Percentiles rank a stretch among this genome's conserved stretches.
phyloP scores from a whole-genome alignment of 2,329 filamentous ascomycete genomes.

The Pestalotiopsis sp. region DNA sequence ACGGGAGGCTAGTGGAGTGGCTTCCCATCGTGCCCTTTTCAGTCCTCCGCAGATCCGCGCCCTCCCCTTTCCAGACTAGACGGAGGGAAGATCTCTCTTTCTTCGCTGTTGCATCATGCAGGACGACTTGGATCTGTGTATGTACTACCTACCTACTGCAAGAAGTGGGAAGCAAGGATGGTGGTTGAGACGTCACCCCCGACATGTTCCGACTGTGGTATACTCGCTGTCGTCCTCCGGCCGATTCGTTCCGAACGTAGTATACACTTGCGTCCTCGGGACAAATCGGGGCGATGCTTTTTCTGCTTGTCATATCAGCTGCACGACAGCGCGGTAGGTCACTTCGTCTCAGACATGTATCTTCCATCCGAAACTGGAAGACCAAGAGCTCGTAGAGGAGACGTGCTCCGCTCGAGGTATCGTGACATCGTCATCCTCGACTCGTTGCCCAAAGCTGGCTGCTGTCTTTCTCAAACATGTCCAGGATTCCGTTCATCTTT shows the following conservation, averaged over 20 bases:
- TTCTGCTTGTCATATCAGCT: background rate
- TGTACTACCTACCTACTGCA: background rate
- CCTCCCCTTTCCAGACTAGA: background rate
- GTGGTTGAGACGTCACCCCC: background rate
- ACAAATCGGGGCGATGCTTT: background rate
- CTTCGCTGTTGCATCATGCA: background rate
- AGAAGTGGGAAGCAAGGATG: background rate
- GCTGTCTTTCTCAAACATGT: no score
- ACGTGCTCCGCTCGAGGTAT: no score
- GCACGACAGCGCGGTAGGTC: background rate
- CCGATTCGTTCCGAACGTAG: background rate
- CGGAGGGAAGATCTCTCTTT: background rate
- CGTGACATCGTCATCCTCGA: no score
- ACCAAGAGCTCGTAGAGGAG: no score
- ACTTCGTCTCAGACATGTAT: background rate
- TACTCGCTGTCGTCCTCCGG: background rate
- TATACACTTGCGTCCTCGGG: conserved; percentile 1
- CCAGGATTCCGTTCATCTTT: no score
- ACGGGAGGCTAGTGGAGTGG: background rate
- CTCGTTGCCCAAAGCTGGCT: no score
- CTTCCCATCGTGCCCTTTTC: background rate
- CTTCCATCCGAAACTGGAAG: background rate
- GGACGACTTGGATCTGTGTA: background rate
- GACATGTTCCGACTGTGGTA: conserved; percentile 4
- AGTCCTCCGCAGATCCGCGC: background rate